Evolutionary conservation across 306 rosid species (phyloP).

Genomic region (Astragalus glycyphyllos): DNA sequence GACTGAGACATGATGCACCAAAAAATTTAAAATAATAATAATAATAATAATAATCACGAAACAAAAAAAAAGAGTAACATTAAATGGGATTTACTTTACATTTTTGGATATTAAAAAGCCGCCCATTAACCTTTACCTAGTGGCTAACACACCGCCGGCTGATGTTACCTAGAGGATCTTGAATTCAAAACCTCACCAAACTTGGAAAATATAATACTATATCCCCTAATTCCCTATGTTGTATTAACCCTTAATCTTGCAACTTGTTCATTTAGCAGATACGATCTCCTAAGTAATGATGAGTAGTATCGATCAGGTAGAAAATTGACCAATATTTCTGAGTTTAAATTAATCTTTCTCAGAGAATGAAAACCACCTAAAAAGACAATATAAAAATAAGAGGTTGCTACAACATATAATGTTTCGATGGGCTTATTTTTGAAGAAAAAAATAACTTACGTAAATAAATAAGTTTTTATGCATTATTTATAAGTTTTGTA

Average conservation of each 20-base stretch:
- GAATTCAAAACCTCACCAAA: slow-evolving; percentile 29
- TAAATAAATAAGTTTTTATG: too few relatives aligned
- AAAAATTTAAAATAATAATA: too few relatives aligned
- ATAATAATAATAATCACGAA: not conserved
- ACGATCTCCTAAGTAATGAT: slow-evolving; percentile 21
- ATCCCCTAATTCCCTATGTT: not conserved
- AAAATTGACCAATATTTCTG: not conserved
- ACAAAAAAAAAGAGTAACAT: slow-evolving; percentile 29
- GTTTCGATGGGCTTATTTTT: too few relatives aligned
- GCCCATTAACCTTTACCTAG: slow-evolving; percentile 46
- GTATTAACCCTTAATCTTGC: slow-evolving; percentile 34
- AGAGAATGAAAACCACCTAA: slow-evolving; percentile 17
- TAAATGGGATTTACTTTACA: slow-evolving; percentile 18
- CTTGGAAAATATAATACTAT: slow-evolving; percentile 8
- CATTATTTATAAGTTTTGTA: too few relatives aligned
- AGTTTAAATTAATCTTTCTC: slow-evolving; percentile 31
- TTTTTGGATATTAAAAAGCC: slow-evolving; percentile 30
- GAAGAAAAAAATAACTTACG: too few relatives aligned
- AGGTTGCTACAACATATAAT: not conserved
- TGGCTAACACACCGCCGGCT: slow-evolving; percentile 77
- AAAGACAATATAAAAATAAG: too few relatives aligned
- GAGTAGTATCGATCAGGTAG: slow-evolving; percentile 11
- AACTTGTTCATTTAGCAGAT: slow-evolving; percentile 31
- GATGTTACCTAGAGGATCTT: slow-evolving; percentile 32
- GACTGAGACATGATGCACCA: too few relatives aligned